Evolutionary conservation across 2,329 filamentous ascomycete species (phyloP).

Genomic region (Nemania sp.): DNA sequence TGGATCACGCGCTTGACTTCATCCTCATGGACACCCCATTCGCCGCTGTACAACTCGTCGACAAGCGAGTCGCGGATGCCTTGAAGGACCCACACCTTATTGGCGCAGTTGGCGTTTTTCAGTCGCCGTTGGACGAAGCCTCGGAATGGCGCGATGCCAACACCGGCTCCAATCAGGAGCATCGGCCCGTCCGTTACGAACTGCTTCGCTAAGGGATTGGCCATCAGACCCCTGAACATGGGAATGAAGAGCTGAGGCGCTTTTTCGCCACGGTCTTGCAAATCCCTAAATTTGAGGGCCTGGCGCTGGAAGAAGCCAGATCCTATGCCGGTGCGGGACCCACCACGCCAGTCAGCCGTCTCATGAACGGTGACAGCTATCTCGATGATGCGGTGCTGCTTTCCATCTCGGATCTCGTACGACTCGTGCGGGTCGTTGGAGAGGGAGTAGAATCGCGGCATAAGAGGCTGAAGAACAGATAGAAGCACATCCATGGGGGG

Average conservation of each 20-base stretch:
- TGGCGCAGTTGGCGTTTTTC: slow-evolving; percentile 54
- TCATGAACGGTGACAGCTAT: slow-evolving; percentile 98
- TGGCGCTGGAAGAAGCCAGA: slow-evolving; percentile 94
- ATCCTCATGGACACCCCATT: slow-evolving; percentile 93
- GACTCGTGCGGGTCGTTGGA: slow-evolving; percentile 92
- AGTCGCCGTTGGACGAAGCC: slow-evolving; percentile 88
- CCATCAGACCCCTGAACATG: slow-evolving; percentile 99
- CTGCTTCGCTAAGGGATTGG: slow-evolving; percentile 91
- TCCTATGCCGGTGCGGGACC: slow-evolving; percentile 83
- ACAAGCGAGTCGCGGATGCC: slow-evolving; percentile 78
- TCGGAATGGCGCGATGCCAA: slow-evolving; percentile 96
- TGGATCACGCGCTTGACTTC: slow-evolving; percentile 86
- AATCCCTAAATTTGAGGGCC: slow-evolving; percentile 77
- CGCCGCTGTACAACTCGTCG: slow-evolving; percentile 95
- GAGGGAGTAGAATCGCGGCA: slow-evolving; percentile 98
- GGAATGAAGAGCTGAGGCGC: slow-evolving; percentile 79
- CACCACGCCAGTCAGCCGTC: slow-evolving; percentile 79
- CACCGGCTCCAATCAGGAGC: slow-evolving; percentile 95
- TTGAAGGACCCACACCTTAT: slow-evolving; percentile 55
- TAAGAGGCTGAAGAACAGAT: slow-evolving; percentile 84
- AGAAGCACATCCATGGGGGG: slow-evolving; percentile 87
- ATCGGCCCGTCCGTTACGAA: slow-evolving; percentile 96
- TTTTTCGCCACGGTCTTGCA: slow-evolving; percentile 70
- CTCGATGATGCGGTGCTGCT: slow-evolving; percentile 85
- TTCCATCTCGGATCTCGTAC: slow-evolving; percentile 74